Evolutionary conservation across 495 filamentous ascomycete species (phyloP).

Genomic region (Neurospora sublineolata): DNA sequence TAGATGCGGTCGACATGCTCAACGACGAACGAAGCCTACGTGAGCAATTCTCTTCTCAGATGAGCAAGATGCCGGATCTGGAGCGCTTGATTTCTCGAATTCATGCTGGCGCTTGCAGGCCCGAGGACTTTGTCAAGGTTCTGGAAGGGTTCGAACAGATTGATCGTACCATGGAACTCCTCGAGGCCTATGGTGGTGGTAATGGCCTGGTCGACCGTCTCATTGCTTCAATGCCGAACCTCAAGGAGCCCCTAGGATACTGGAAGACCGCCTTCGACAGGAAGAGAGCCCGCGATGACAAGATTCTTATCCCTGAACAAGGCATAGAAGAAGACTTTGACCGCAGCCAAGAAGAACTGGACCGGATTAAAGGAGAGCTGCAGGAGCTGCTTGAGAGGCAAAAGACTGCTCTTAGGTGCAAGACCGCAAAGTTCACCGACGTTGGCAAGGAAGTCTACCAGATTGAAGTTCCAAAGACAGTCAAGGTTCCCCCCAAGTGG

Average conservation of each 20-base stretch:
- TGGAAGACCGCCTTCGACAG: slow-evolving; percentile 95
- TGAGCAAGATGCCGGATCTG: slow-evolving; percentile 86
- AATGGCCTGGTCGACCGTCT: slow-evolving; percentile 78
- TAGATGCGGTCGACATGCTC: slow-evolving; percentile 89
- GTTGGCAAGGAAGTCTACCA: slow-evolving; percentile 97
- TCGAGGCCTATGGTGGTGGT: slow-evolving; percentile 55
- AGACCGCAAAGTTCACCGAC: slow-evolving; percentile 70
- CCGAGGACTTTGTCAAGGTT: slow-evolving; percentile 86
- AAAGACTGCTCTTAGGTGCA: slow-evolving; percentile 51
- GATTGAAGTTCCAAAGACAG: slow-evolving; percentile 76
- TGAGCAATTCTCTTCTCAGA: slow-evolving; percentile 71
- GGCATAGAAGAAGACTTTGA: slow-evolving; percentile 93
- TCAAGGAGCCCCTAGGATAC: slow-evolving; percentile 56
- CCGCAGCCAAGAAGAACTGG: slow-evolving; percentile 64
- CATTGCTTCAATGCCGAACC: slow-evolving; percentile 72
- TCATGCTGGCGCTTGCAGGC: slow-evolving; percentile 77
- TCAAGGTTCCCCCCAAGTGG: slow-evolving; percentile 83
- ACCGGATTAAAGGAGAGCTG: slow-evolving; percentile 59
- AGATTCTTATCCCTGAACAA: slow-evolving; percentile 66
- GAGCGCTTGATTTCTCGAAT: slow-evolving; percentile 91
- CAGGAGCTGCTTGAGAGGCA: slow-evolving; percentile 58
- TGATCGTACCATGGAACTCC: slow-evolving; percentile 73
- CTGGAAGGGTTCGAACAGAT: slow-evolving; percentile 97
- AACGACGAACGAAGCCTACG: slow-evolving; percentile 69
- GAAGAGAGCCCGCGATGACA: slow-evolving; percentile 59